Percentiles rank a stretch among this genome's conserved stretches.
Evolutionary conservation across 441 rosid species (phyloP).

Genomic region (Mallotus japonicus): DNA sequence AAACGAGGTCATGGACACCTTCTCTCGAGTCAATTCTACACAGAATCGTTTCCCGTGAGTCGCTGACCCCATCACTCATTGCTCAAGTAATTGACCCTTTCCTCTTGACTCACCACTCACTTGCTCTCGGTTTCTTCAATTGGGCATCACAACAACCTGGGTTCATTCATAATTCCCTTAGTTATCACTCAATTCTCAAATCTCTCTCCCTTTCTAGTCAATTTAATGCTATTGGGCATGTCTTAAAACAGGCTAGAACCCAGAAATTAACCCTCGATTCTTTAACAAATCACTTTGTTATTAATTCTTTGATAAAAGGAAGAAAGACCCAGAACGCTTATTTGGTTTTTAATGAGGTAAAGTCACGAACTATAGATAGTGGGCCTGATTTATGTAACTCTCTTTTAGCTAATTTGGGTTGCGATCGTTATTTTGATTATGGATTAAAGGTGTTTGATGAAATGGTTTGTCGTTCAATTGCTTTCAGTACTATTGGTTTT

Average conservation of each 20-base stretch:
- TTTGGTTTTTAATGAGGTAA: conserved; percentile 54
- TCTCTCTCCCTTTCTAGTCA: conserved; percentile 68
- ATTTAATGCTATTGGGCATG: conserved; percentile 46
- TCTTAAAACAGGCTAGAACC: conserved; percentile 57
- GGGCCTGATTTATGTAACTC: conserved; percentile 59
- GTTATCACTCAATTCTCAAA: conserved; percentile 67
- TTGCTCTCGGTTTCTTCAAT: conserved; percentile 87
- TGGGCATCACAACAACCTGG: conserved; percentile 91
- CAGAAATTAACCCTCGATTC: conserved; percentile 51
- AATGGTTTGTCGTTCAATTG: conserved; percentile 50
- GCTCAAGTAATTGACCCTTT: conserved; percentile 71
- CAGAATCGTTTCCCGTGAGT: conserved; percentile 45
- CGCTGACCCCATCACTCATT: conserved; percentile 56
- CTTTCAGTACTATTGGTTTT: conserved; percentile 62
- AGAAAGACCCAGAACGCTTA: conserved; percentile 52
- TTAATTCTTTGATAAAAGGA: conserved; percentile 46
- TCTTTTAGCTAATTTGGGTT: conserved; percentile 58
- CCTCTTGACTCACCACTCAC: conserved; percentile 62
- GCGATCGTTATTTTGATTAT: conserved; percentile 46
- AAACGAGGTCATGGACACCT: conserved; percentile 55
- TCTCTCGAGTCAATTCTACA: conserved; percentile 62
- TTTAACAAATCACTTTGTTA: conserved; percentile 45
- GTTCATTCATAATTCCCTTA: conserved; percentile 54
- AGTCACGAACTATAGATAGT: conserved; percentile 30
- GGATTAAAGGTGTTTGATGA: conserved; percentile 61